Evolutionary conservation across 2,329 filamentous ascomycete species (phyloP), one percentile per base, ranked within the genome.

Genomic region (Myotisia sp.): DNA sequence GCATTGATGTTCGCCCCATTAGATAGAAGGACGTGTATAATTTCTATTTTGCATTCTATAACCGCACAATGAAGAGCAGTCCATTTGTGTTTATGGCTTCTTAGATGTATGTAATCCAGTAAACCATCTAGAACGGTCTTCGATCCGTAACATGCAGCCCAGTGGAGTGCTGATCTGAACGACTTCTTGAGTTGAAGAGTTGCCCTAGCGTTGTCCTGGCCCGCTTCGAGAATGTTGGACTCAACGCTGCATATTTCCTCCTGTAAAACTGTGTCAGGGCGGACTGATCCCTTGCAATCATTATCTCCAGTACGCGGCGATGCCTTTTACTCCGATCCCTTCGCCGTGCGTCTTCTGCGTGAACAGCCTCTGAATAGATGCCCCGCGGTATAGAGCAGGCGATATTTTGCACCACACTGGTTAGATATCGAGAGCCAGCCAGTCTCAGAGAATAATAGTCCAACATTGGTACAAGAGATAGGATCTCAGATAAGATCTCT

Each of bases 301-400:
- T 37, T 6, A 40, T 40, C 17, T 30, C 34, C 13, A 40, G 18
- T 9, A 31, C n/a, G n/a, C n/a, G n/a, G n/a, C n/a, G n/a, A n/a
- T n/a, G n/a, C n/a, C n/a, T n/a, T n/a, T n/a, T n/a, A n/a, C n/a
- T n/a, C n/a, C n/a, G n/a, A n/a, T n/a, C 16, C 19, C 12, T 14
- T 17, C 24, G n/a, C 10, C 31, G 13, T 16, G 16, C 5, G 16
- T 38, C 31, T 13, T 38, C 36, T 16, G 29, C 14, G 3, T 17
- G 28, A 14, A 38, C 24, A 9, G 24, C 26, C 4, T 31, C 13
- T 10, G 20, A 27, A 22, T 34, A 40, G 21, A 34, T 10, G 2
- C 21, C 13, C 3, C 30, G 30, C 4, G 29, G n/a, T 4, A 37
- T 19, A 9, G 20, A 21, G 22, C 29, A 34, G n/a, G 30, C 28